Evolutionary conservation across 257 asterid genomes (phyloP), one percentile per base, ranked within the genome.

Genomic region (Solanum etuberosum): DNA sequence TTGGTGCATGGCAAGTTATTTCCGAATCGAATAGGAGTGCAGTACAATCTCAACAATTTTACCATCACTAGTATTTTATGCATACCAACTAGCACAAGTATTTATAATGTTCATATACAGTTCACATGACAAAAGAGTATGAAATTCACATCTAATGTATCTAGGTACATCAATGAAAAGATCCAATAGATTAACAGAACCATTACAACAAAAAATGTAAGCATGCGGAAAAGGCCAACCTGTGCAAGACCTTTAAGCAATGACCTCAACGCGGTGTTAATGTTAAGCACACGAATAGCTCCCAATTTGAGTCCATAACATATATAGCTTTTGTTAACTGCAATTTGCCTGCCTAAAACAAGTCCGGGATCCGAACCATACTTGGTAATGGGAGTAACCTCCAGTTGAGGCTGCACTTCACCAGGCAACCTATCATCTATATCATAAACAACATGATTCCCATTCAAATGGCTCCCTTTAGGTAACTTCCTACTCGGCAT

Each of bases 341-440:
- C 99, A 80, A 97, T 96, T 90, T 97, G 99, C 88, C 99, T 90
- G 34, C 99, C 99, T 85, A 97, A 74, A 51, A 94, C 98, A 80
- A 97, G 96, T 3, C 98, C 98, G 1, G 99, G 98, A 84, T 97
- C 99, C 43, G 99, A 97, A 38, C 88, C 95, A 86, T 96, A 97
- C 89, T 97, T 97, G 5, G 99, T 97, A 90, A 97, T 97, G 40
- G 99, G 99, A 54, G 98, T 96, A 77, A 97, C 99, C 95, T 97
- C 99, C 18, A 97, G 93, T 90, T 97, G 99, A 83, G 99, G 99
- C 91, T 95, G 99, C 89, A 95, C 94, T 92, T 97, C 99, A 4
- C 98, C 98, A 0, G 97, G 95, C 91, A 93, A 86, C 91, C 98
- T 93, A 71, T 89, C 95, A 93, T 96, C 94, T 5, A 97, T 90